Conservation (phyloP, 2,329 filamentous ascomycete genomes). For the Fusarium algeriense region DNA sequence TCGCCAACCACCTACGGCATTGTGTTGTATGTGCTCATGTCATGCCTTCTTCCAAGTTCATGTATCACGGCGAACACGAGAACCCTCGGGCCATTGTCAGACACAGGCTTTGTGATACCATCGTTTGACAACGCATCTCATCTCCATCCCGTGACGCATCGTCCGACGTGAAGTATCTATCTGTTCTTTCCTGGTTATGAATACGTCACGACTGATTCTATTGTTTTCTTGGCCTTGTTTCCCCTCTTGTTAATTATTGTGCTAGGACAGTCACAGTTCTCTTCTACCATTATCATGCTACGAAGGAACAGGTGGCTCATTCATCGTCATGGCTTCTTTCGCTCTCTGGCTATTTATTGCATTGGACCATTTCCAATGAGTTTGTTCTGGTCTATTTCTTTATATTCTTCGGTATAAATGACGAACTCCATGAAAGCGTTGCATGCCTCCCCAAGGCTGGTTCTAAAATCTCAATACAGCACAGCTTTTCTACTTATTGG, state of each 20-base stretch:
- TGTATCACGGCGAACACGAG: constrained; percentile 6
- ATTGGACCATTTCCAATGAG: background rate
- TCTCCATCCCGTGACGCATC: constrained; percentile 29
- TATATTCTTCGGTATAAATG: background rate
- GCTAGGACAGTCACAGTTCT: background rate
- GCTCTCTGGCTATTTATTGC: background rate
- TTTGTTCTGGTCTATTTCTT: background rate
- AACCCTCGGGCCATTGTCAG: constrained; percentile 19
- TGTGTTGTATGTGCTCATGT: background rate
- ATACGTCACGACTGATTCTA: background rate
- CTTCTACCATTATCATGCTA: background rate
- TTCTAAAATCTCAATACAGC: background rate
- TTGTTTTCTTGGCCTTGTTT: background rate
- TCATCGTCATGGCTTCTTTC: background rate
- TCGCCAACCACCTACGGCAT: background rate
- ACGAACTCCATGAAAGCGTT: background rate
- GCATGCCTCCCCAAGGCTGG: background rate
- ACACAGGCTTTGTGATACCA: constrained; percentile 18
- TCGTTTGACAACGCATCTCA: constrained; percentile 27
- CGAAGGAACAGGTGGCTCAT: background rate
- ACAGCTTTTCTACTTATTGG: background rate
- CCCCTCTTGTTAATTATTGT: background rate
- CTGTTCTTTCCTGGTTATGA: background rate
- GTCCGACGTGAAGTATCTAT: constrained; percentile 8
- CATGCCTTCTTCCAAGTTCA: background rate